These are phyloP conservation scores for Letharia columbiana DNA, from an alignment of 495 filamentous ascomycete species.

Conservation along the genomic window DNA sequence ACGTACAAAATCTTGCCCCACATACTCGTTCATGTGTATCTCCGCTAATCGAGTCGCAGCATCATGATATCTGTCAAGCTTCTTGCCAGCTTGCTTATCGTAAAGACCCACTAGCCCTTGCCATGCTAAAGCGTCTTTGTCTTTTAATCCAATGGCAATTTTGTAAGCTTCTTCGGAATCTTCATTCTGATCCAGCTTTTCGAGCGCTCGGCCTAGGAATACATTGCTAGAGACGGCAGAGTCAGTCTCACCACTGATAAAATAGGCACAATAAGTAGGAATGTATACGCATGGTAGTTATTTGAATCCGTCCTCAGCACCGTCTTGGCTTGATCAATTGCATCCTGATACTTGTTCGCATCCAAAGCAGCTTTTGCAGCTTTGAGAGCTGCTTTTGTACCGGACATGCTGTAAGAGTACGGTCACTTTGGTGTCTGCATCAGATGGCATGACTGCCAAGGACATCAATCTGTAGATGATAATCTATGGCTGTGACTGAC, in stretches of 20 bases:
- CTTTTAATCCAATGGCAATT: constrained; percentile 58
- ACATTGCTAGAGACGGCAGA: constrained; percentile 37
- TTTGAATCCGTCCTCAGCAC: constrained; percentile 62
- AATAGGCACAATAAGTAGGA: constrained; percentile 37
- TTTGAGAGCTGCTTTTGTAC: constrained; percentile 71
- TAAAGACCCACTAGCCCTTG: constrained; percentile 83
- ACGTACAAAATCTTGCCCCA: constrained; percentile 25
- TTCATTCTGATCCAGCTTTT: constrained; percentile 60
- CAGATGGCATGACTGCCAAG: neutral
- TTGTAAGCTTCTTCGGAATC: constrained; percentile 69
- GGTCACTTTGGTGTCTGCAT: neutral
- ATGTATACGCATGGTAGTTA: constrained; percentile 58
- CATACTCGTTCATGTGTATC: constrained; percentile 50
- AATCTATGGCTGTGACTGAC: neutral
- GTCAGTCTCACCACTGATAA: constrained; percentile 33
- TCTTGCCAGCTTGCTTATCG: constrained; percentile 59
- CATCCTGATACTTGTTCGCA: constrained; percentile 67
- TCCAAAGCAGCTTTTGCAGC: constrained; percentile 72
- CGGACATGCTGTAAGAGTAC: constrained; percentile 36
- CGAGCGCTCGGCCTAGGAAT: constrained; percentile 71
- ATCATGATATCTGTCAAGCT: constrained; percentile 63
- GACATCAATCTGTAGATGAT: no score
- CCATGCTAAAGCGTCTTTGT: constrained; percentile 65
- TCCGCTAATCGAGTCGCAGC: constrained; percentile 64
- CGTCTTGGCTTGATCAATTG: constrained; percentile 55